A percentile compares a stretch with the other conserved stretches of the same genome.
These are phyloP conservation scores for Orobanche coerulescens DNA, from an alignment of 257 asterid species.

Conservation along the genomic window DNA sequence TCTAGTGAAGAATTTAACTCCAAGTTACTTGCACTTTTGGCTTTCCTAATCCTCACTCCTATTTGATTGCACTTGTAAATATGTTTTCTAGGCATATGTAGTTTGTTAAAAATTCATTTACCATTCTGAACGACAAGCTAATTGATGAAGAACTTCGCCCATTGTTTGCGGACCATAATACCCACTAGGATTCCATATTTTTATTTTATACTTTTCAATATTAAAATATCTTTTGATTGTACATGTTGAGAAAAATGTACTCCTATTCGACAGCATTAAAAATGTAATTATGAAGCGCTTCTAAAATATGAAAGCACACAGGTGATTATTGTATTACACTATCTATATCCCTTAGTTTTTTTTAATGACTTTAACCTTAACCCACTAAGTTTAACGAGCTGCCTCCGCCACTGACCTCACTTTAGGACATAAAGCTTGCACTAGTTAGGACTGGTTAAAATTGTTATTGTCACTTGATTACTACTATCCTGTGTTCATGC, in stretches of 20 bases:
- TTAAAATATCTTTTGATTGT: too few relatives aligned
- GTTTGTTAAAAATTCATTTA: not conserved
- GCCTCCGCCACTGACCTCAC: not conserved
- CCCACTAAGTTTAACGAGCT: too few relatives aligned
- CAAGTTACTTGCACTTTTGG: not conserved
- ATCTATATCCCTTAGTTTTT: too few relatives aligned
- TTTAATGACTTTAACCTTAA: too few relatives aligned
- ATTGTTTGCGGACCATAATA: not conserved
- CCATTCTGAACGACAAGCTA: not conserved
- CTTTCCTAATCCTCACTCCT: not conserved
- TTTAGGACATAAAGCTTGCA: not conserved
- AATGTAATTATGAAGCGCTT: too few relatives aligned
- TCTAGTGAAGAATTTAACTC: conserved; percentile 1
- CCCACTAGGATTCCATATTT: too few relatives aligned
- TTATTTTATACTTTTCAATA: too few relatives aligned
- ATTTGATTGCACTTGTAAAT: not conserved
- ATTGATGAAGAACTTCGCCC: not conserved
- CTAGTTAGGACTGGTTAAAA: not conserved
- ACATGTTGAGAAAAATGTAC: too few relatives aligned
- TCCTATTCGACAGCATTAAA: too few relatives aligned
- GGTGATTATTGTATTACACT: too few relatives aligned
- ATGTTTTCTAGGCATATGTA: conserved; percentile 1
- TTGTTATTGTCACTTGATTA: not conserved
- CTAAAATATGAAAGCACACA: too few relatives aligned
- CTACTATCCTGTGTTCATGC: not conserved